Evolutionary conservation across 2,329 filamentous ascomycete genomes (phyloP).

Genomic region (Scytalidium sp.): DNA sequence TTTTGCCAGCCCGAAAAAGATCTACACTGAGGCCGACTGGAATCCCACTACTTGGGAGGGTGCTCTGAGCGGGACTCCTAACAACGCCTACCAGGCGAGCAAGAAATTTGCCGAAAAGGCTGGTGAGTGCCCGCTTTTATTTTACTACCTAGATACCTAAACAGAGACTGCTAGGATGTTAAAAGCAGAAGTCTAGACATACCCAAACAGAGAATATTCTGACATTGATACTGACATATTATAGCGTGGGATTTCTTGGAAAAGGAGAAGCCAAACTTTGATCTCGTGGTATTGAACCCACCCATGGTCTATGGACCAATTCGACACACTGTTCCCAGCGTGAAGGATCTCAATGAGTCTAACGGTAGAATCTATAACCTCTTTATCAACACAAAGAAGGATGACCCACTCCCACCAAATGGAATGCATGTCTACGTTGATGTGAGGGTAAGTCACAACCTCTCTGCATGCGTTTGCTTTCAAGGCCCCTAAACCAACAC

Average conservation of each 20-base stretch:
- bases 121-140: conserved; percentile 9
- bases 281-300: conserved; percentile 56
- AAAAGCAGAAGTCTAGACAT: not conserved
- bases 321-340: conserved; percentile 56
- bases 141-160: not conserved
- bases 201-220: not conserved
- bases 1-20: conserved; percentile 19
- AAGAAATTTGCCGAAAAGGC: conserved; percentile 66
- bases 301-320: conserved; percentile 61
- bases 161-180: not conserved
- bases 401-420: conserved; percentile 40
- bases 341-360: conserved; percentile 65
- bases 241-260: conserved; percentile 61
- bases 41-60: conserved; percentile 50
- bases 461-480: not conserved
- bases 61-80: conserved; percentile 20
- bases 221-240: conserved; percentile 60
- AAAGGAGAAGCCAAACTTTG: conserved; percentile 50
- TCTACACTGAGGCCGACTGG: conserved; percentile 50
- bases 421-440: conserved; percentile 51
- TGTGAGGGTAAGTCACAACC: conserved; percentile 11
- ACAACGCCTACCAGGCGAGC: conserved; percentile 45
- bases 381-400: conserved; percentile 50
- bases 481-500: conserved; percentile 11
- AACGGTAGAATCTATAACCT: conserved; percentile 55